Evolutionary conservation across 164 flowering plant species (phyloP).

Genomic region (Akebia trifoliata): DNA sequence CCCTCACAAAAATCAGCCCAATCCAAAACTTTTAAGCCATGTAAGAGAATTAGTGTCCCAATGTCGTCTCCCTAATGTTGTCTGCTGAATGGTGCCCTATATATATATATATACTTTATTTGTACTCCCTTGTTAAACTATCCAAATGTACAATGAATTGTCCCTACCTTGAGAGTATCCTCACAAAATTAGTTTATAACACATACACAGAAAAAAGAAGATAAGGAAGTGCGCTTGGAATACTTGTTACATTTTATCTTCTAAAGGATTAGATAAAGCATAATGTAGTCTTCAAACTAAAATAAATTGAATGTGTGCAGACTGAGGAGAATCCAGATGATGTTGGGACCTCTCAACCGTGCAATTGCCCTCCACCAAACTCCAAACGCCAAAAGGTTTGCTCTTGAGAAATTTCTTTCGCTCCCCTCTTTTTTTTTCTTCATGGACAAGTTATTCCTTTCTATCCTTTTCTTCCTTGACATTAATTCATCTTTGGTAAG

Average conservation of each 20-base stretch:
- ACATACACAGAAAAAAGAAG: too few relatives aligned
- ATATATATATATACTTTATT: too few relatives aligned
- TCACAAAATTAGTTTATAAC: too few relatives aligned
- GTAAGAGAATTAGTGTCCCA: too few relatives aligned
- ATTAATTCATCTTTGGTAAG: not conserved
- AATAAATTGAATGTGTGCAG: slow-evolving; percentile 18
- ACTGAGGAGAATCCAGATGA: slow-evolving; percentile 22
- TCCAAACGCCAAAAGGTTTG: slow-evolving; percentile 72
- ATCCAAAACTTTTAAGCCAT: too few relatives aligned
- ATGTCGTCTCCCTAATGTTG: too few relatives aligned
- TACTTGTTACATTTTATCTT: not conserved
- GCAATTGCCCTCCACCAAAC: slow-evolving; percentile 23
- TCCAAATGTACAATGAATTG: too few relatives aligned
- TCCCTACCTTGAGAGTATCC: too few relatives aligned
- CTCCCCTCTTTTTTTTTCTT: not conserved
- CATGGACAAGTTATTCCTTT: not conserved
- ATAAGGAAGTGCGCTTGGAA: too few relatives aligned
- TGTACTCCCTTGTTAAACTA: too few relatives aligned
- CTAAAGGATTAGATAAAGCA: not conserved
- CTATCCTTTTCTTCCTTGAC: not conserved
- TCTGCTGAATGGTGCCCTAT: too few relatives aligned
- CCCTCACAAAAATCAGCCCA: too few relatives aligned
- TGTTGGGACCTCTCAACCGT: slow-evolving; percentile 24
- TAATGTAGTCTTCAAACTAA: not conserved
- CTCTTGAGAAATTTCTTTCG: not conserved